phyloP scores from a whole-genome alignment of 495 filamentous ascomycete genomes.

The Penicillium paxilli region DNA sequence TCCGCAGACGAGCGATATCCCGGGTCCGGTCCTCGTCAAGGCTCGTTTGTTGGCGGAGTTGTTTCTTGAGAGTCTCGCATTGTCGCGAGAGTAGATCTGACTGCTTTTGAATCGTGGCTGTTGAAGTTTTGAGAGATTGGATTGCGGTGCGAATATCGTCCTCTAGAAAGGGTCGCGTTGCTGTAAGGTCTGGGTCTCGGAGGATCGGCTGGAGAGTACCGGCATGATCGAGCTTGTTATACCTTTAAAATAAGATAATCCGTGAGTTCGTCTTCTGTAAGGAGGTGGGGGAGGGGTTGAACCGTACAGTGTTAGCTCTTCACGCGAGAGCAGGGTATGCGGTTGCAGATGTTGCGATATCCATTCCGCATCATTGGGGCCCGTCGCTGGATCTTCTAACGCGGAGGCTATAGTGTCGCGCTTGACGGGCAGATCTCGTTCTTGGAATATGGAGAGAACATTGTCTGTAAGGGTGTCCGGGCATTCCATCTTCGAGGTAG shows the following conservation, averaged over 20 bases:
- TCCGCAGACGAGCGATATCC: slow-evolving; percentile 32
- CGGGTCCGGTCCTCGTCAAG: slow-evolving; percentile 22
- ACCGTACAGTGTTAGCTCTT: slow-evolving; percentile 40
- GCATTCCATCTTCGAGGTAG: slow-evolving; percentile 8
- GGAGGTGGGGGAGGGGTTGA: background rate
- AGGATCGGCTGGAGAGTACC: slow-evolving; percentile 31
- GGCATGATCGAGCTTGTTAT: slow-evolving; percentile 32
- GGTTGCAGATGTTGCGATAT: slow-evolving; percentile 30
- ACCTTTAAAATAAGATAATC: slow-evolving; percentile 19
- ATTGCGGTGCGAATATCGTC: slow-evolving; percentile 41
- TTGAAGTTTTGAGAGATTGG: slow-evolving; percentile 36
- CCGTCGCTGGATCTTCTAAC: slow-evolving; percentile 19
- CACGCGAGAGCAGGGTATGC: slow-evolving; percentile 40
- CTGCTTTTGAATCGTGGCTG: slow-evolving; percentile 35
- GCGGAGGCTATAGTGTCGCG: slow-evolving; percentile 30
- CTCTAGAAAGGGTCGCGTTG: slow-evolving; percentile 41
- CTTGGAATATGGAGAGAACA: slow-evolving; percentile 21
- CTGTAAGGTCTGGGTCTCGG: slow-evolving; percentile 21
- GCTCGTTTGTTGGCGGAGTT: slow-evolving; percentile 25
- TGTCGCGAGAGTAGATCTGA: slow-evolving; percentile 31
- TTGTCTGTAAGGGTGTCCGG: slow-evolving; percentile 5
- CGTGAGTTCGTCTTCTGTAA: too few relatives aligned
- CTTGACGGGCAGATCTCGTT: slow-evolving; percentile 28
- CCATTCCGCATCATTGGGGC: slow-evolving; percentile 32
- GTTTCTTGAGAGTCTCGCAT: slow-evolving; percentile 29